phyloP scores from a whole-genome alignment of 148 eudicot genomes.

The Chenopodium formosanum region DNA sequence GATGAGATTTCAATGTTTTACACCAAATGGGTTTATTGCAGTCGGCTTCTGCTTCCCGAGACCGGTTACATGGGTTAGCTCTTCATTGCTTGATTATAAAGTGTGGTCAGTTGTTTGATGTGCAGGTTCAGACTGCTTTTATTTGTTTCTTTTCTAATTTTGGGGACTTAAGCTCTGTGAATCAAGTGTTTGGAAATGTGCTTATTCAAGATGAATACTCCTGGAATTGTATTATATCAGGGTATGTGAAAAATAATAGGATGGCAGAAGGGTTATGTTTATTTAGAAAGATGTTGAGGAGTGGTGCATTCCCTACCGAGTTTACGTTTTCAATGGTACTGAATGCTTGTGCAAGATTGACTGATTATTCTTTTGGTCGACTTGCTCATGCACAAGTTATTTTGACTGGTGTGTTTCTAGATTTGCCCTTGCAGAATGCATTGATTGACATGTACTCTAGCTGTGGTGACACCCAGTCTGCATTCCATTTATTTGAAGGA shows the following conservation, averaged over 20 bases:
- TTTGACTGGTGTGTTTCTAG: constrained; percentile 44
- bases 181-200: constrained; percentile 41
- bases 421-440: constrained; percentile 74
- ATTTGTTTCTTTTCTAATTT: constrained; percentile 58
- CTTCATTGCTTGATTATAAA: constrained; percentile 54
- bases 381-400: constrained; percentile 56
- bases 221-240: constrained; percentile 72
- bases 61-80: constrained; percentile 40
- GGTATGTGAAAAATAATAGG: constrained; percentile 54
- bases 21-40: constrained; percentile 64
- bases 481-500: constrained; percentile 46
- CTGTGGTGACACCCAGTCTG: constrained; percentile 52
- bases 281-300: constrained; percentile 49
- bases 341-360: constrained; percentile 58
- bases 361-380: constrained; percentile 46
- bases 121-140: constrained; percentile 55
- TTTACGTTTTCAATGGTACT: constrained; percentile 73
- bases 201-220: constrained; percentile 49
- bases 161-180: constrained; percentile 54
- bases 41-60: constrained; percentile 43
- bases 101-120: constrained; percentile 51
- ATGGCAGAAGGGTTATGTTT: constrained; percentile 41
- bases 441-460: constrained; percentile 81
- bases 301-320: constrained; percentile 48
- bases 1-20: constrained; percentile 47